Evolutionary conservation across 257 asterid species (phyloP), one percentile per base, ranked within the genome.

Genomic region (Salvia splendens): DNA sequence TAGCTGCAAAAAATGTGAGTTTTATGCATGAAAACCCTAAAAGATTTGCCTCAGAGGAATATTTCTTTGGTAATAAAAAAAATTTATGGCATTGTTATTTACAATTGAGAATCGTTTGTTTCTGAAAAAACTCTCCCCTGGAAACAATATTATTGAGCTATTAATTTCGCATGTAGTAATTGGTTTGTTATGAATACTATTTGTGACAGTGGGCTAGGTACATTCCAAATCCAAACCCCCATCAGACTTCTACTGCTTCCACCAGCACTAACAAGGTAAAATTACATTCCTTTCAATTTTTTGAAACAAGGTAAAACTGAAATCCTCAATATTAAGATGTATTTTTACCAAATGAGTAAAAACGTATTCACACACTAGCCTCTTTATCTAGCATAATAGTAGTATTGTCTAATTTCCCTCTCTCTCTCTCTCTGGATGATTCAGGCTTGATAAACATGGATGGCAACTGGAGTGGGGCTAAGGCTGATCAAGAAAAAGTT

Each of bases 1-100:
- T 97, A 12, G 99, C 97, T 56, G 96, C 97, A 0, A 94, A 94
- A 78, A 93, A 90, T 72, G 97, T 92, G 41, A 71, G 87, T 38
- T 20, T 15, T 12, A 14, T 58, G 65, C 66, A 69, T 60, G 54
- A 46, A 65, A 71, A 45, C 68, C 68, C 30, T 24, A 59, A 40
- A 16, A 15, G 4, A 15, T 2, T 16, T 4, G n/a, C 10, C 28
- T 50, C 55, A 50, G 11, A 16, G 2, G 12, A 15, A 16, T 50
- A 50, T 50, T 5, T 20, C 24, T 20, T 20, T n/a, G n/a, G 6
- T 14, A 20, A 7, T 5, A 47, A 24, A 24, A 24, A 24, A 24
- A 24, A 3, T 24, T 24, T 24, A 24, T 2, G 30, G 30, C 30
- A 24, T 24, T 24, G 1, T 24, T 24, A 24, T 24, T 24, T 24